phyloP scores from a whole-genome alignment of 352 stramenopile genomes.

The Aphanomyces euteiches region DNA sequence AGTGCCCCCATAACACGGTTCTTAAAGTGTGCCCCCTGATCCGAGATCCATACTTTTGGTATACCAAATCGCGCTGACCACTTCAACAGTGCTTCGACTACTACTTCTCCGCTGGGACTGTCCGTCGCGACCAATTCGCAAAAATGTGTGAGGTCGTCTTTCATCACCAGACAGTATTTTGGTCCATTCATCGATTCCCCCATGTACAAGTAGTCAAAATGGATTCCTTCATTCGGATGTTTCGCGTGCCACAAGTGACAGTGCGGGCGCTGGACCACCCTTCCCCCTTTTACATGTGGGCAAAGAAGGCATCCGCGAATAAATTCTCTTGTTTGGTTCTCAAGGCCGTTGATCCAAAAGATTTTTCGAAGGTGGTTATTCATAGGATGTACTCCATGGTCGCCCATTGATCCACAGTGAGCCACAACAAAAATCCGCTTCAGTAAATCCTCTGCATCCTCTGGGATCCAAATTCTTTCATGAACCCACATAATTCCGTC shows the following conservation, averaged over 20 bases:
- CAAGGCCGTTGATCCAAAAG: slow-evolving; percentile 22
- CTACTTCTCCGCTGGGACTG: slow-evolving; percentile 21
- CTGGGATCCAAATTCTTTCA: slow-evolving; percentile 28
- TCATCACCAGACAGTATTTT: slow-evolving; percentile 38
- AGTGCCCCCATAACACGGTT: slow-evolving; percentile 35
- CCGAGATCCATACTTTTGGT: slow-evolving; percentile 33
- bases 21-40: slow-evolving; percentile 40
- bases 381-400: slow-evolving; percentile 17
- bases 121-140: slow-evolving; percentile 34
- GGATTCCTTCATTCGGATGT: slow-evolving; percentile 35
- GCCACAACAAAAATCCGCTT: slow-evolving; percentile 15
- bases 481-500: neutral
- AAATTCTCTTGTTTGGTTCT: slow-evolving; percentile 22
- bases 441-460: neutral
- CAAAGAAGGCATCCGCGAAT: slow-evolving; percentile 31
- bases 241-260: slow-evolving; percentile 15
- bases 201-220: slow-evolving; percentile 40
- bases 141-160: slow-evolving; percentile 38
- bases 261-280: slow-evolving; percentile 28
- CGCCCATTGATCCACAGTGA: slow-evolving; percentile 27
- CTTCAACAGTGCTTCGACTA: slow-evolving; percentile 32
- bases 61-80: slow-evolving; percentile 37
- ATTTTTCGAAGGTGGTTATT: slow-evolving; percentile 11
- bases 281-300: slow-evolving; percentile 33
- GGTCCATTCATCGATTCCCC: slow-evolving; percentile 28